A percentile compares a stretch with the other conserved stretches of the same genome.
Conservation (phyloP, 2,329 filamentous ascomycete genomes). For the Fusarium acutatum region DNA sequence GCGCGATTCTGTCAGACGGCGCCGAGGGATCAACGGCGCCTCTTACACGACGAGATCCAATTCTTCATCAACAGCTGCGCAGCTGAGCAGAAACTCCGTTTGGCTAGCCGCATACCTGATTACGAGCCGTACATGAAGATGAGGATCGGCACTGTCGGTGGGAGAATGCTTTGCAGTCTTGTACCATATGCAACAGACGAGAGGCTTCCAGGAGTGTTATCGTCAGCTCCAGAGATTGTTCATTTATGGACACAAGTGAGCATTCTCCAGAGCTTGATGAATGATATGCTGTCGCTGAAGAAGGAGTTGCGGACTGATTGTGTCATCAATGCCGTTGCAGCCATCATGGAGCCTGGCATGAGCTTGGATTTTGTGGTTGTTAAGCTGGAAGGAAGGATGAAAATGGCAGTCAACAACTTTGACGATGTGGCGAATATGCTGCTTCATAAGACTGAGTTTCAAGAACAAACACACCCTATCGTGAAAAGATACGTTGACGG, state of each 20-base stretch:
- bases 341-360: slow-evolving; percentile 36
- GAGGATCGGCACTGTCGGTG: slow-evolving; percentile 41
- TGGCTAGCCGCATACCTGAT: slow-evolving; percentile 35
- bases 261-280: slow-evolving; percentile 40
- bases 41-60: slow-evolving; percentile 34
- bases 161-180: slow-evolving; percentile 39
- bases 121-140: slow-evolving; percentile 43
- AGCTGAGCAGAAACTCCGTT: slow-evolving; percentile 41
- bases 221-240: slow-evolving; percentile 1
- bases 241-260: slow-evolving; percentile 39
- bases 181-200: slow-evolving; percentile 37
- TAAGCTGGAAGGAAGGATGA: slow-evolving; percentile 35
- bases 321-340: slow-evolving; percentile 43
- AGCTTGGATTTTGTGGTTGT: slow-evolving; percentile 36
- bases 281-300: slow-evolving; percentile 46
- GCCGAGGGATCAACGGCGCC: slow-evolving; percentile 22
- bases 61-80: slow-evolving; percentile 40
- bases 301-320: slow-evolving; percentile 44
- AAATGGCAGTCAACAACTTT: slow-evolving; percentile 34
- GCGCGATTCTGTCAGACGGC: slow-evolving; percentile 6
- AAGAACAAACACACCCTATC: slow-evolving; percentile 14
- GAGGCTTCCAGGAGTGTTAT: slow-evolving; percentile 9
- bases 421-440: slow-evolving; percentile 34
- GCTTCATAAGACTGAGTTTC: not conserved
- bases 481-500: slow-evolving; percentile 44